Evolutionary conservation across 2,329 filamentous ascomycete species (phyloP).

Genomic region (Neonectria magnoliae): DNA sequence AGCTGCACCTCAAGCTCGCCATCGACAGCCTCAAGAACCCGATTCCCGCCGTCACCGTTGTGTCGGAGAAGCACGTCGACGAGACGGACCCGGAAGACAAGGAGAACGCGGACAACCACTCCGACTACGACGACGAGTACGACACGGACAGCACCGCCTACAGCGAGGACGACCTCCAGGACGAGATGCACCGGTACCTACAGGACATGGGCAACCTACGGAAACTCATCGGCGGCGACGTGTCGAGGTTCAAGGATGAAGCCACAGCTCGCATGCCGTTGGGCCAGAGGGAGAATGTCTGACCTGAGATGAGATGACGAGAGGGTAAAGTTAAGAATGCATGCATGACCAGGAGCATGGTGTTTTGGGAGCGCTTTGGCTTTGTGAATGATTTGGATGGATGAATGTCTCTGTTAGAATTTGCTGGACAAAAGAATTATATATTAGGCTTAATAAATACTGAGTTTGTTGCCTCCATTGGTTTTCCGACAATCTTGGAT

Average conservation of each 20-base stretch:
- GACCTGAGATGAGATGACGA: slow-evolving; percentile 4
- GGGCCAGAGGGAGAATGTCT: slow-evolving; percentile 55
- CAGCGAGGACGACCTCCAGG: slow-evolving; percentile 74
- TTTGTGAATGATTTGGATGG: slow-evolving; percentile 22
- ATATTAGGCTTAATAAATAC: slow-evolving; percentile 10
- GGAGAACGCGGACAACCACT: slow-evolving; percentile 59
- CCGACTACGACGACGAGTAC: slow-evolving; percentile 69
- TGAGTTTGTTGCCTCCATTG: neutral
- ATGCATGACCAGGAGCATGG: slow-evolving; percentile 43
- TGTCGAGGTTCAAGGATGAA: slow-evolving; percentile 72
- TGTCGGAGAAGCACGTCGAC: slow-evolving; percentile 34
- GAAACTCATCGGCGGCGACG: slow-evolving; percentile 78
- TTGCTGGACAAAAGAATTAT: slow-evolving; percentile 22
- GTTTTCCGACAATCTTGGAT: neutral
- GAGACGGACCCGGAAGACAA: slow-evolving; percentile 48
- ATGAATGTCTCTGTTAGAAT: slow-evolving; percentile 21
- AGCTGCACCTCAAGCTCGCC: slow-evolving; percentile 87
- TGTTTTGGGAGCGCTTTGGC: slow-evolving; percentile 42
- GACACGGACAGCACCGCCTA: slow-evolving; percentile 58
- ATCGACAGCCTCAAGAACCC: slow-evolving; percentile 90
- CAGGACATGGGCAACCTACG: slow-evolving; percentile 79
- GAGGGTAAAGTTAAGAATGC: slow-evolving; percentile 20
- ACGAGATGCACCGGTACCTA: slow-evolving; percentile 85
- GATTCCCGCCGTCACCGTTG: slow-evolving; percentile 70
- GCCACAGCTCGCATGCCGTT: slow-evolving; percentile 65